Evolutionary conservation across 352 stramenopile genomes (phyloP).

Genomic region (Pythium aquatile): DNA sequence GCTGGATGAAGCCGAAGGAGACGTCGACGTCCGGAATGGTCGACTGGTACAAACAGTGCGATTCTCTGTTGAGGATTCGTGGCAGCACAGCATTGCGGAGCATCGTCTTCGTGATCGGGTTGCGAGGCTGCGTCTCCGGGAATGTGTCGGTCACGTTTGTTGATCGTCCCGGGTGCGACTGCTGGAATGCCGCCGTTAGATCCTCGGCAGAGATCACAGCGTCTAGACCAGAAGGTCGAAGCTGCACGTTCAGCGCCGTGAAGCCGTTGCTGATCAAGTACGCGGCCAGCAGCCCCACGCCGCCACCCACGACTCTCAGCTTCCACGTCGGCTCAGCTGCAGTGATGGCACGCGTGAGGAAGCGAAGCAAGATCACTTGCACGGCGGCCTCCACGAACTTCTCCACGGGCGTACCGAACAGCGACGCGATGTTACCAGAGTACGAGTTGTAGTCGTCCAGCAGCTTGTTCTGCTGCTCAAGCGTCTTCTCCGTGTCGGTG

Average conservation of each 20-base stretch:
- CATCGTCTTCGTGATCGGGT: conserved; percentile 13
- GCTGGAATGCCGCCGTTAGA: not conserved
- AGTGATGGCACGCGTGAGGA: not conserved
- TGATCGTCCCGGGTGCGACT: not conserved
- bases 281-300: not conserved
- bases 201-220: not conserved
- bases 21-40: not conserved
- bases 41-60: not conserved
- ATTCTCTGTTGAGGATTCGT: not conserved
- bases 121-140: conserved; percentile 2
- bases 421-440: conserved; percentile 4
- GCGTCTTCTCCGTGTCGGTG: not conserved
- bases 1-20: conserved; percentile 5
- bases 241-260: not conserved
- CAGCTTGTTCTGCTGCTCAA: not conserved
- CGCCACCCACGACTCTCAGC: not conserved
- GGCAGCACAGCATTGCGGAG: conserved; percentile 3
- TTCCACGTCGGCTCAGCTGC: not conserved
- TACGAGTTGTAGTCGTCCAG: conserved; percentile 14
- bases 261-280: conserved; percentile 2
- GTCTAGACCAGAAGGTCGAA: not conserved
- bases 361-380: not conserved
- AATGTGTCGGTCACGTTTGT: not conserved
- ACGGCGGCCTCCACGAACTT: not conserved
- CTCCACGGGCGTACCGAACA: conserved; percentile 4